phyloP scores from a whole-genome alignment of 306 rosid genomes.

The Ziziphus jujuba region DNA sequence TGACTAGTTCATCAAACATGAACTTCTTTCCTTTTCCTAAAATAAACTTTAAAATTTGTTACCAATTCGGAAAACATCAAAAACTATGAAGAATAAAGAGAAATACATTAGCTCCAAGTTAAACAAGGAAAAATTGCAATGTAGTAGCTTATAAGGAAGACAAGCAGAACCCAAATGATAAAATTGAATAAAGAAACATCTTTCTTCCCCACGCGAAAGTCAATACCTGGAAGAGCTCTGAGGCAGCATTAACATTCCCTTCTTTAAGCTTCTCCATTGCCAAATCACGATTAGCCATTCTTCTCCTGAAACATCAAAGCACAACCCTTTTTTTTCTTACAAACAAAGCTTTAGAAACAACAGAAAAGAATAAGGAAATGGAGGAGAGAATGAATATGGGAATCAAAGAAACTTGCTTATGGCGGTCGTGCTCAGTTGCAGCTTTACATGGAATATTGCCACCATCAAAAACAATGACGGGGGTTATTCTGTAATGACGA shows the following conservation, averaged over 20 bases:
- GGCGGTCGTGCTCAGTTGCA: constrained; percentile 45
- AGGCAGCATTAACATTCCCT: constrained; percentile 74
- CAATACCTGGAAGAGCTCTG: constrained; percentile 78
- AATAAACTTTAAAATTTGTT: no score
- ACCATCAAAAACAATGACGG: constrained; percentile 61
- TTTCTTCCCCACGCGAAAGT: neutral
- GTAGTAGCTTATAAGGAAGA: neutral
- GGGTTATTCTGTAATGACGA: constrained; percentile 45
- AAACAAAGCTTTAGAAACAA: neutral
- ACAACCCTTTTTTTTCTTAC: neutral
- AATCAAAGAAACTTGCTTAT: constrained; percentile 27
- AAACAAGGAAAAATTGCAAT: neutral
- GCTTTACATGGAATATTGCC: constrained; percentile 51
- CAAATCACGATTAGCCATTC: constrained; percentile 55
- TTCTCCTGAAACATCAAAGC: constrained; percentile 44
- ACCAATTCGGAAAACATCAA: neutral
- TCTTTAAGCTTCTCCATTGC: constrained; percentile 78
- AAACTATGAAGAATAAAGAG: neutral
- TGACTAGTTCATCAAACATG: neutral
- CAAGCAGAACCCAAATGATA: neutral
- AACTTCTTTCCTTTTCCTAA: no score
- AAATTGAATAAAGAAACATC: neutral
- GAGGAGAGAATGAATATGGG: neutral
- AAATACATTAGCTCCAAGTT: neutral
- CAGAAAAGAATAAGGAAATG: neutral